Evolutionary conservation across 139 green algal species (phyloP), one percentile per base, ranked within the genome.

Genomic region (Coelastrella sp.): DNA sequence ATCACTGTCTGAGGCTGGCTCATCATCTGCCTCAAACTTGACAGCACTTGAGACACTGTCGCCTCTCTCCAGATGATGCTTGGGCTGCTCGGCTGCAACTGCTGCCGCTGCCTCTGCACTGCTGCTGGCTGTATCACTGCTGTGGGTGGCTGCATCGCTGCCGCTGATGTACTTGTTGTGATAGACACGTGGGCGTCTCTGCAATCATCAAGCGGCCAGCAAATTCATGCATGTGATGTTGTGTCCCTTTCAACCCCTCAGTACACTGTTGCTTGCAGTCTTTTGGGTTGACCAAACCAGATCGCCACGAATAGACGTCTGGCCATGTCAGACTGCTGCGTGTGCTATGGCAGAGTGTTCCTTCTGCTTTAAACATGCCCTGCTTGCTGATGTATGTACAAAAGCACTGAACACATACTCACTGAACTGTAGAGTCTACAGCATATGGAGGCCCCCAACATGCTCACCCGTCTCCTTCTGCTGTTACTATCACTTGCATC

Each of bases 21-120:
- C 68, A 13, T 89, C 84, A 14, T 89, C 84, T 59, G 57, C 56
- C 32, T 89, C 84, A 89, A 89, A 83, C 47, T 89, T n/a, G 4
- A 81, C 47, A 3, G 68, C 71, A 77, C 84, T 89, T 5, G 23
- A 82, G 57, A 89, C 84, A 47, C 71, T 83, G 58, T 89, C 84
- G 19, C 84, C 84, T 17, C 84, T 32, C 71, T 89, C 84, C 71
- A 89, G 71, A 16, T 71, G 68, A 7, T 16, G 20, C 57, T 73
- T 87, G 5, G 32, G n/a, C 14, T 32, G 47, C 10, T 65, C 54
- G 11, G 77, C 47, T 66, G 47, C 47, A 66, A 22, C 14, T 22
- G 54, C 4, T 5, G 32, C 32, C 20, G 80, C 80, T 59, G 59
- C 6, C n/a, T n/a, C n/a, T n/a, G n/a, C n/a, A n/a, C n/a, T n/a